phyloP scores from a whole-genome alignment of 2,329 filamentous ascomycete genomes.

The Plenodomus lindquistii region DNA sequence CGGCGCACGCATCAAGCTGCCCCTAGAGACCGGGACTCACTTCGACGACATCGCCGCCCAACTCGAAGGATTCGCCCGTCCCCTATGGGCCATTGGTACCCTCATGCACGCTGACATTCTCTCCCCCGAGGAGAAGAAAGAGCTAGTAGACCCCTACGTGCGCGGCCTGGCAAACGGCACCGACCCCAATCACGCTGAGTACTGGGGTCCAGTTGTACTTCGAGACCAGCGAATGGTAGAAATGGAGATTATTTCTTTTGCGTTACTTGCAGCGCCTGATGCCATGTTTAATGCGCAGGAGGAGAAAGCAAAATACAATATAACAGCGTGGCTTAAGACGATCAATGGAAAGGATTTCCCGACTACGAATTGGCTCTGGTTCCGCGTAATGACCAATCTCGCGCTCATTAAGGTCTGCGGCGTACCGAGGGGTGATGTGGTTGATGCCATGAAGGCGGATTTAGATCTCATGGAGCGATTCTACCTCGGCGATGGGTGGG shows the following conservation, averaged over 20 bases:
- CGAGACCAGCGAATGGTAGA: conserved; percentile 61
- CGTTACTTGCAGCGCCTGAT: conserved; percentile 51
- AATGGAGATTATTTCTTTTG: conserved; percentile 56
- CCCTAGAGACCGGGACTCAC: conserved; percentile 38
- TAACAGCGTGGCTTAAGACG: conserved; percentile 48
- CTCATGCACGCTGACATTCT: conserved; percentile 26
- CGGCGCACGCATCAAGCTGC: conserved; percentile 38
- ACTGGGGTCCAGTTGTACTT: conserved; percentile 54
- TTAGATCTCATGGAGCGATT: conserved; percentile 52
- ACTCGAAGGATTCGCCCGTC: conserved; percentile 40
- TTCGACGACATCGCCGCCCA: conserved; percentile 43
- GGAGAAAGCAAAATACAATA: conserved; percentile 37
- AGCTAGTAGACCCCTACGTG: conserved; percentile 32
- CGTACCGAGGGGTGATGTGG: conserved; percentile 39
- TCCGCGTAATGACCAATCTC: conserved; percentile 56
- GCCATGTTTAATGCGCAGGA: conserved; percentile 41
- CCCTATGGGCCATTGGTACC: conserved; percentile 38
- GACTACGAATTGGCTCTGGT: conserved; percentile 58
- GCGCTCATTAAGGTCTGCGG: conserved; percentile 51
- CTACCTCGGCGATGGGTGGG: conserved; percentile 53
- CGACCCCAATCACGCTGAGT: conserved; percentile 43
- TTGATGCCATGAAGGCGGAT: conserved; percentile 48
- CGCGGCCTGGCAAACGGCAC: conserved; percentile 41
- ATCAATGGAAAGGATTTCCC: conserved; percentile 55
- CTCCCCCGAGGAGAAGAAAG: conserved; percentile 15